Conservation (phyloP, 805 yeast genomes). For the Metschnikowia cerradonensis region DNA sequence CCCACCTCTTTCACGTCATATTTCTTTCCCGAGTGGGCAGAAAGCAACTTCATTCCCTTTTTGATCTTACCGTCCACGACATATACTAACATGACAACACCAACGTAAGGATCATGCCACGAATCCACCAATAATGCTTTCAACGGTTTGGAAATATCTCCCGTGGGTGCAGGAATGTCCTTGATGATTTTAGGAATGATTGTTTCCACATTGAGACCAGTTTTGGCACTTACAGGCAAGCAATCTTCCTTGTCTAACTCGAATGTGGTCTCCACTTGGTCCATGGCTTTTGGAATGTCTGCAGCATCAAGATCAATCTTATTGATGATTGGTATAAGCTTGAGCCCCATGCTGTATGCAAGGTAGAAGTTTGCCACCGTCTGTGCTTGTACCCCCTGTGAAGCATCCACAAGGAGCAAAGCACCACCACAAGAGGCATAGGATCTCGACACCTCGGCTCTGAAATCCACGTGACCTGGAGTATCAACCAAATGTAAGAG, state of each 20-base stretch:
- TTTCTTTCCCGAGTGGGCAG: conserved; percentile 70
- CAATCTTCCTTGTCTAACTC: conserved; percentile 73
- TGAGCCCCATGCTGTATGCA: conserved; percentile 81
- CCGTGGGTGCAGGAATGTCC: conserved; percentile 75
- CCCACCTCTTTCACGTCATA: conserved; percentile 94
- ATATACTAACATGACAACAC: conserved; percentile 81
- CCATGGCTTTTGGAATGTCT: conserved; percentile 72
- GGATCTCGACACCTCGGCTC: conserved; percentile 89
- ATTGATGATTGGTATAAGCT: conserved; percentile 83
- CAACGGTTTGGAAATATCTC: conserved; percentile 49
- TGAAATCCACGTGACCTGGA: conserved; percentile 96
- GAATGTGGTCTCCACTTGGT: conserved; percentile 80
- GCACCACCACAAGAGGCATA: conserved; percentile 98
- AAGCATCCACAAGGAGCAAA: conserved; percentile 81
- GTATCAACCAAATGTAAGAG: conserved; percentile 90
- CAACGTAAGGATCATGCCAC: conserved; percentile 92
- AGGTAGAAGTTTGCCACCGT: conserved; percentile 95
- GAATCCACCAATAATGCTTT: conserved; percentile 89
- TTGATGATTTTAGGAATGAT: conserved; percentile 81
- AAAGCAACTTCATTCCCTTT: conserved; percentile 69
- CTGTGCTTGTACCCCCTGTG: conserved; percentile 96
- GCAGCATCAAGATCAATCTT: conserved; percentile 89
- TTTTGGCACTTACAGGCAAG: conserved; percentile 86
- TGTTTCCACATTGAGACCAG: conserved; percentile 74
- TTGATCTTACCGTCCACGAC: conserved; percentile 78